Base-by-base conservation (phyloP, 345 rosid genomes). In the Pelargonium nanum region DNA sequence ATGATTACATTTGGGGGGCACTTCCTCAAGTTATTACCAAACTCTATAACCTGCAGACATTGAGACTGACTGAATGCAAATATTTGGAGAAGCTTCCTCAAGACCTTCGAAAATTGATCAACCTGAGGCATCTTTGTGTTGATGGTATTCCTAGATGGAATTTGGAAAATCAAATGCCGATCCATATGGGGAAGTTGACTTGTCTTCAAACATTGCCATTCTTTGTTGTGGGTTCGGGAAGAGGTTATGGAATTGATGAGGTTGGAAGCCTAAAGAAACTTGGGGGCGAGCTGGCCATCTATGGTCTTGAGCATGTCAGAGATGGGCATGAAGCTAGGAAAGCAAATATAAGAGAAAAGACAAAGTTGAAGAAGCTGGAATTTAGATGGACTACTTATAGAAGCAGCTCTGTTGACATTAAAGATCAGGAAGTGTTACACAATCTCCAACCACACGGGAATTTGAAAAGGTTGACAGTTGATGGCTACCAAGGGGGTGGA, bases 341-440 rank as follows among this genome's bases (percentile, higher is more conserved):
- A 55, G 69, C 68, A 24, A 44, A 64, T 24, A 24, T 63, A 20
- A 17, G 22, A 17, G 32, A 3, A 4, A 56, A 19, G 23, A 56
- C 22, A 22, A 44, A 59, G 12, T 20, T 70, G 17, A 13, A 24
- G 17, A 34, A 20, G 6, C 0, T 13, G 66, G 8, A n/a, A 23
- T 56, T 55, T 20, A 12, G 3, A 0, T 65, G 22, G 24, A 10
- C 6, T 17, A 17, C 4, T 48, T 15, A 1, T 25, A 1, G 10
- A 0, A 4, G 1, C n/a, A 24, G 51, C 19, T 28, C 10, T 4
- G 15, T 4, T 2, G 17, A 9, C n/a, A n/a, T n/a, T 25, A 60
- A 66, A 5, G 63, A 63, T 25, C 48, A 53, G 51, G 69, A 63
- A 24, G 75, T 70, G 10, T 23, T 70, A 19, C 64, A 70, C 28